phyloP scores from a whole-genome alignment of 495 filamentous ascomycete genomes.

The Amorphotheca resinae region DNA sequence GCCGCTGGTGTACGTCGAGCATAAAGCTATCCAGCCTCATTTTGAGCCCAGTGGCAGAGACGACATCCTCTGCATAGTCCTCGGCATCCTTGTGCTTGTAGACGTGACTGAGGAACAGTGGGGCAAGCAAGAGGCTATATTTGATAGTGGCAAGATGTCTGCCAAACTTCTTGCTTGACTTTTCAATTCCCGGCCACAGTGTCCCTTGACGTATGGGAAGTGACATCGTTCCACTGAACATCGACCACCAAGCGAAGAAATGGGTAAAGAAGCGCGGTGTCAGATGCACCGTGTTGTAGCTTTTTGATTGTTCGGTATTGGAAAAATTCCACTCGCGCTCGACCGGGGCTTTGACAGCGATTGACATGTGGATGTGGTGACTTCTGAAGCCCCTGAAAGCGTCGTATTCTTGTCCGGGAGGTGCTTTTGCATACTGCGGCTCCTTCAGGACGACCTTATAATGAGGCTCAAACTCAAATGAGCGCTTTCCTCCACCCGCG shows the following conservation, averaged over 20 bases:
- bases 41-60: conserved; percentile 89
- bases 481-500: conserved; percentile 48
- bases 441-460: conserved; percentile 82
- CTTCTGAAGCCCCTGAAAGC: conserved; percentile 90
- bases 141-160: conserved; percentile 94
- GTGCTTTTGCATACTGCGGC: conserved; percentile 54
- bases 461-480: conserved; percentile 81
- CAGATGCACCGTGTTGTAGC: conserved; percentile 91
- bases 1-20: conserved; percentile 87
- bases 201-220: conserved; percentile 85
- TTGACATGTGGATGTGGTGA: conserved; percentile 86
- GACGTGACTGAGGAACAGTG: conserved; percentile 87
- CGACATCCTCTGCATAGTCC: conserved; percentile 64
- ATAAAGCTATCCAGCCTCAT: conserved; percentile 89
- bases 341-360: conserved; percentile 74
- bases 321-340: conserved; percentile 69
- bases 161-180: conserved; percentile 96
- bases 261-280: conserved; percentile 94
- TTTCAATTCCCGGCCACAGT: conserved; percentile 83
- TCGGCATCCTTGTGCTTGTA: conserved; percentile 97
- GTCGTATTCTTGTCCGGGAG: conserved; percentile 56
- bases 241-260: conserved; percentile 95
- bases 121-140: conserved; percentile 86
- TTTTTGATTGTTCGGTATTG: conserved; percentile 58
- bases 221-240: conserved; percentile 91